Conservation (phyloP, 352 stramenopile genomes). For the Discostella stelligera region DNA sequence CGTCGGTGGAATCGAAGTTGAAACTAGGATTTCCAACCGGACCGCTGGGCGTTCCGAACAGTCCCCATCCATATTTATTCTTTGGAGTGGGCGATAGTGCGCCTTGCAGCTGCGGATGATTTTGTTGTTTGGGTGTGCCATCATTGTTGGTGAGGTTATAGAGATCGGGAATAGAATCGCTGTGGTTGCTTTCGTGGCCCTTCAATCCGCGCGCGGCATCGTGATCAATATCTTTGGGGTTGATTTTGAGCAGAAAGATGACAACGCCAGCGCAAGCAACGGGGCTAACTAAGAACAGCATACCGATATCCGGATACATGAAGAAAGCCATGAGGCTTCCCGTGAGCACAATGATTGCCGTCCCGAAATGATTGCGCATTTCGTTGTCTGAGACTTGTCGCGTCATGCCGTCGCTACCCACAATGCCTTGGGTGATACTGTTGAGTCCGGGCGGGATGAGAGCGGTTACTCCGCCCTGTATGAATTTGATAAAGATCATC, state of each 20-base stretch:
- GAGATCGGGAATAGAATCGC: slow-evolving; percentile 3
- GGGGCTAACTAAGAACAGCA: slow-evolving; percentile 76
- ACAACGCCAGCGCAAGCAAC: slow-evolving; percentile 74
- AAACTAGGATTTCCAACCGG: slow-evolving; percentile 53
- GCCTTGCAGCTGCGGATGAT: not conserved
- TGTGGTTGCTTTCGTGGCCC: not conserved
- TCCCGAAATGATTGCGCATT: slow-evolving; percentile 83
- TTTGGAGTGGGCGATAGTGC: not conserved
- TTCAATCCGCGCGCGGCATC: slow-evolving; percentile 69
- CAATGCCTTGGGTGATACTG: slow-evolving; percentile 80
- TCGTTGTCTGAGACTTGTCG: slow-evolving; percentile 75
- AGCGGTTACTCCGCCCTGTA: slow-evolving; percentile 74
- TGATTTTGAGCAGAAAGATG: slow-evolving; percentile 69
- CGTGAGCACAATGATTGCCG: slow-evolving; percentile 74
- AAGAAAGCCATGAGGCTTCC: slow-evolving; percentile 67
- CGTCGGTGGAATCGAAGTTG: slow-evolving; percentile 42
- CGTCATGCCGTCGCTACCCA: slow-evolving; percentile 76
- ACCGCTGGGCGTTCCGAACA: not conserved
- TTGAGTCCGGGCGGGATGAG: slow-evolving; percentile 82
- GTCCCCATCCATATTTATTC: slow-evolving; percentile 17
- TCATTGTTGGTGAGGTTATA: slow-evolving; percentile 4
- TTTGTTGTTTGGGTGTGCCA: slow-evolving; percentile 18
- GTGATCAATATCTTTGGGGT: slow-evolving; percentile 77
- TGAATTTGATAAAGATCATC: slow-evolving; percentile 78
- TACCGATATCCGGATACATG: slow-evolving; percentile 74